Evolutionary conservation across 495 filamentous ascomycete species (phyloP), one percentile per base, ranked within the genome.

Genomic region (Penicillium waksmanii): DNA sequence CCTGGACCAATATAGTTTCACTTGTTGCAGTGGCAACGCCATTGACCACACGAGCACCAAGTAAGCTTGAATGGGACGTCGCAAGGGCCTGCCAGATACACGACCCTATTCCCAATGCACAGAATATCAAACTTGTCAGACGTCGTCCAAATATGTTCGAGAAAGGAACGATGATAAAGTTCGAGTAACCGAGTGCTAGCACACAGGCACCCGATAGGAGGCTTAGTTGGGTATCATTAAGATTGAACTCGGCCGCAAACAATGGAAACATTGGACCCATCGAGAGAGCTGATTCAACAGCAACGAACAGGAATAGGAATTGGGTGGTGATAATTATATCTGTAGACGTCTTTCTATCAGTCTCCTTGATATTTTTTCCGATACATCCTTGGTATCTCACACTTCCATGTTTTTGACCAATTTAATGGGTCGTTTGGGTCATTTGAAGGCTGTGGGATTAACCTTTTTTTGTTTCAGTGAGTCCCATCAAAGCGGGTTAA

Each of bases 1-100:
- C 80, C 40, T 83, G 80, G 0, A 84, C 80, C 25, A 82, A 74
- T 3, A 87, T 70, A 0, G 82, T 85, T 62, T 88, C 60, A 50
- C 60, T 51, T 12, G 55, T 65, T 12, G 55, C 84, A 4, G 83
- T 81, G 8, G 81, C 83, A 50, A 87, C 71, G 7, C 82, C 82
- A 61, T 85, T 84, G 19, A 88, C 66, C 6, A 84, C 71, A 36
- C 80, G 70, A 38, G 82, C 81, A 33, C 77, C 84, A 61, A 87
- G 78, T 58, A 87, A 79, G 46, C 76, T 80, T 21, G 61, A 55
- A 58, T 87, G 82, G 4, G 73, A 79, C 5, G 63, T 78, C 9
- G 85, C 82, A 48, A 72, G 64, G 0, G 77, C 83, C 40, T 83
- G 77, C 85, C 84, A 87, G 60, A 86, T 76, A 27, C 73, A 73